A percentile compares a stretch with the other conserved stretches of the same genome.
Evolutionary conservation across 139 green algal genomes (phyloP).

Genomic region (Micromonas pusilla): DNA sequence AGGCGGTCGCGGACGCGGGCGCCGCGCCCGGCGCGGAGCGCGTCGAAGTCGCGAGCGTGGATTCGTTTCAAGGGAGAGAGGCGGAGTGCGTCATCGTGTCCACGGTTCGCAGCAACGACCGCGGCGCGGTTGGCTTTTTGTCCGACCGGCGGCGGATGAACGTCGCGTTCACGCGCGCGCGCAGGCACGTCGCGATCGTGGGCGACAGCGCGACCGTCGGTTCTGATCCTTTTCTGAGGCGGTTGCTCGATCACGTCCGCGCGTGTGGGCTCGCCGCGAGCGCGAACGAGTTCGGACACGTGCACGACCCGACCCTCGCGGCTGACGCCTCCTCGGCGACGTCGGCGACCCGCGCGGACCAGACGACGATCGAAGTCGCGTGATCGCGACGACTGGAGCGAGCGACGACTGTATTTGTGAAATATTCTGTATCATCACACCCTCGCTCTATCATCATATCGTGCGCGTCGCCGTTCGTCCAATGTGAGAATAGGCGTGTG

Average conservation of each 20-base stretch:
- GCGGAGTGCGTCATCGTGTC: constrained; percentile 48
- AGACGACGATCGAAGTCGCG: no score
- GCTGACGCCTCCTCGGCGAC: no score
- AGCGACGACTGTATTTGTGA: no score
- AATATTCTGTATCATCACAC: no score
- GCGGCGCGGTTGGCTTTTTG: constrained; percentile 45
- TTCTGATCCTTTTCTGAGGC: not conserved
- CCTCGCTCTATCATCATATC: no score
- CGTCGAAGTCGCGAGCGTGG: constrained; percentile 46
- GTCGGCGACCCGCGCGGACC: no score
- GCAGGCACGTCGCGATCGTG: constrained; percentile 40
- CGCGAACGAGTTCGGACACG: not conserved
- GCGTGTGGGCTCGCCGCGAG: not conserved
- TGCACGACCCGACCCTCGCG: not conserved
- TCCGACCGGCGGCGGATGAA: constrained; percentile 47
- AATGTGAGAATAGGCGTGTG: no score
- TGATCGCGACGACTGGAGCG: no score
- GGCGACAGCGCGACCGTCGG: constrained; percentile 41
- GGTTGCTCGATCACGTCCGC: not conserved
- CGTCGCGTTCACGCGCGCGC: constrained; percentile 47
- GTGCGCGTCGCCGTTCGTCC: no score
- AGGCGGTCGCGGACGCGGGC: constrained; percentile 26
- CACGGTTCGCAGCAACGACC: constrained; percentile 46
- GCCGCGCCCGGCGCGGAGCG: constrained; percentile 15
- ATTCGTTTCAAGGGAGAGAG: constrained; percentile 49